These are phyloP conservation scores for Aspergillus egyptiacus DNA, from an alignment of 495 filamentous ascomycete genomes.

Conservation along the genomic window DNA sequence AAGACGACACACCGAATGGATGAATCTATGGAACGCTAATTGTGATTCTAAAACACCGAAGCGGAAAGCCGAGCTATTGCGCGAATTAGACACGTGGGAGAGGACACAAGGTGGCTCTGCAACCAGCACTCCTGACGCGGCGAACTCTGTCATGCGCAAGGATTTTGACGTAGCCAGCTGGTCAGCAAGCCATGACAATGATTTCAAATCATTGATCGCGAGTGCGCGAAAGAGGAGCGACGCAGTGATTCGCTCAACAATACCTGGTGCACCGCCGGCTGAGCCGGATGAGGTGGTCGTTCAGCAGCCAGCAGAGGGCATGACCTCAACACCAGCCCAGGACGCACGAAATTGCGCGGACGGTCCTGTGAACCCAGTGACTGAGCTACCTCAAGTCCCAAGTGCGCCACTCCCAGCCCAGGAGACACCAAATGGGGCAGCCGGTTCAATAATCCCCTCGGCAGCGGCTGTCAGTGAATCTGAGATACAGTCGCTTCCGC, in stretches of 20 bases:
- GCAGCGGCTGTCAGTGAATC: neutral
- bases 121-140: constrained; percentile 16
- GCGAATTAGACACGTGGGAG: constrained; percentile 82
- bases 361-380: too few relatives aligned
- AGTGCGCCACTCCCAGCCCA: neutral
- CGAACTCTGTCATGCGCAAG: constrained; percentile 59
- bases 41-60: constrained; percentile 74
- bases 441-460: neutral
- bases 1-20: constrained; percentile 83
- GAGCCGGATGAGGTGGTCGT: neutral
- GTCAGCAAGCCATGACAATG: constrained; percentile 61
- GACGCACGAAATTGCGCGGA: constrained; percentile 1
- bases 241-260: constrained; percentile 26
- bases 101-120: constrained; percentile 53
- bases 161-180: constrained; percentile 77
- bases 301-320: constrained; percentile 1
- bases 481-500: neutral
- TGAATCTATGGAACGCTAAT: constrained; percentile 94
- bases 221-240: constrained; percentile 52
- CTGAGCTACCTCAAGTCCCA: neutral
- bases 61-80: constrained; percentile 61
- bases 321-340: neutral
- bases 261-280: constrained; percentile 19
- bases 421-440: neutral
- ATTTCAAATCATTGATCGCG: constrained; percentile 71